Evolutionary conservation across 176 grass and related monocot genomes (phyloP).

Genomic region (Oryza coarctata): DNA sequence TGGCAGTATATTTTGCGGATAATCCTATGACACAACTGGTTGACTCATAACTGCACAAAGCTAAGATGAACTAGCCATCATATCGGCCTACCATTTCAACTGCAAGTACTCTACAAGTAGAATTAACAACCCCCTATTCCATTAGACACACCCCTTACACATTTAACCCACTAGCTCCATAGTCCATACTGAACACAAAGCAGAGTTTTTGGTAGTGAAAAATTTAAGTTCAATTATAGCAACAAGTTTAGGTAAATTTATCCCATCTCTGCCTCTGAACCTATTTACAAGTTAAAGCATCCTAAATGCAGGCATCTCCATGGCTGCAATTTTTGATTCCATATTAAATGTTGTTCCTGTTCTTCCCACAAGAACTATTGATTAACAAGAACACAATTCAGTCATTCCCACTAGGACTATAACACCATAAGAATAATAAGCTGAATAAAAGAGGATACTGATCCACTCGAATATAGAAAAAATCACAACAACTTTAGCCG

Average conservation of each 20-base stretch:
- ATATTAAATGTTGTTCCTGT: background rate
- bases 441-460: background rate
- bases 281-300: background rate
- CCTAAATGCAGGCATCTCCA: background rate
- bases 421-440: constrained; percentile 11
- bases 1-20: background rate
- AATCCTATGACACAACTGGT: background rate
- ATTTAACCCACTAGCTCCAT: background rate
- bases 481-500: background rate
- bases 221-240: background rate
- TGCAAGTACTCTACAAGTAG: background rate
- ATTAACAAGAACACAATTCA: background rate
- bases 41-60: background rate
- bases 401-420: background rate
- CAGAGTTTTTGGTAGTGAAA: background rate
- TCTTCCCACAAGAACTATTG: background rate
- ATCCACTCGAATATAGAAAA: background rate
- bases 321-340: background rate
- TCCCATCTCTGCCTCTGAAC: background rate
- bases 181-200: background rate
- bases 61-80: background rate
- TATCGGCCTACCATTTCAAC: background rate
- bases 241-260: background rate
- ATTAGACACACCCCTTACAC: background rate
- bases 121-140: background rate